phyloP scores from a whole-genome alignment of 768 basidiomycete species.

The Hemileccinum rubropunctum region DNA sequence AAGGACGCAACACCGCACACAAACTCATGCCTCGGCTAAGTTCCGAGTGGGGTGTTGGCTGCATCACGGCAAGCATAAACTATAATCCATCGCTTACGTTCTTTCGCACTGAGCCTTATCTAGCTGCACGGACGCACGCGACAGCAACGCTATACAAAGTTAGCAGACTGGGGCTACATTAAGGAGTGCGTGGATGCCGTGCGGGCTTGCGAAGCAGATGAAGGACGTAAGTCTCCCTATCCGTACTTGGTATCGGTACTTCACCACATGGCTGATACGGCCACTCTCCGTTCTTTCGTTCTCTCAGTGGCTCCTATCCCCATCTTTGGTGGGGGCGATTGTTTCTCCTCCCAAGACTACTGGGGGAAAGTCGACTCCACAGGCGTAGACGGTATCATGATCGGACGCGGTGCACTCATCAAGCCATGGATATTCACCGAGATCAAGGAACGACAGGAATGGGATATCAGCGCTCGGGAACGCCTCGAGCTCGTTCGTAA shows the following conservation, averaged over 20 bases:
- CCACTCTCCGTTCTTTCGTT: too few relatives aligned
- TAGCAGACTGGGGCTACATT: conserved; percentile 96
- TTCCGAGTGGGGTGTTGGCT: conserved; percentile 45
- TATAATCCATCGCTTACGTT: not conserved
- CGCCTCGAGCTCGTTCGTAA: conserved; percentile 75
- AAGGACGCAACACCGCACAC: conserved; percentile 81
- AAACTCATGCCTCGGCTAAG: conserved; percentile 84
- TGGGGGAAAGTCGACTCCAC: conserved; percentile 71
- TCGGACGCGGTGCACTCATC: conserved; percentile 91
- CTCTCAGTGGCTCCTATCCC: conserved; percentile 74
- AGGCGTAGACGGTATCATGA: conserved; percentile 94
- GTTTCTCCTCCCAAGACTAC: conserved; percentile 84
- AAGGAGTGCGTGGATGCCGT: conserved; percentile 82
- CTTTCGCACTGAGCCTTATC: not conserved
- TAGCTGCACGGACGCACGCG: conserved; percentile 95
- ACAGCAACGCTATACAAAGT: conserved; percentile 89
- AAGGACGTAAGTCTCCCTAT: conserved; percentile 55
- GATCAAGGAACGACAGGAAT: conserved; percentile 86
- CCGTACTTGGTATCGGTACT: not conserved
- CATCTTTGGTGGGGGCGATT: conserved; percentile 96
- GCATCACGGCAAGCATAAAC: conserved; percentile 38
- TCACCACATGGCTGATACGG: not conserved
- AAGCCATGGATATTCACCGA: conserved; percentile 98
- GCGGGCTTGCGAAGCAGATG: conserved; percentile 64
- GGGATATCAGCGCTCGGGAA: conserved; percentile 89